These are phyloP conservation scores for Auricularia cornea DNA, from an alignment of 768 basidiomycete species.

Conservation along the genomic window DNA sequence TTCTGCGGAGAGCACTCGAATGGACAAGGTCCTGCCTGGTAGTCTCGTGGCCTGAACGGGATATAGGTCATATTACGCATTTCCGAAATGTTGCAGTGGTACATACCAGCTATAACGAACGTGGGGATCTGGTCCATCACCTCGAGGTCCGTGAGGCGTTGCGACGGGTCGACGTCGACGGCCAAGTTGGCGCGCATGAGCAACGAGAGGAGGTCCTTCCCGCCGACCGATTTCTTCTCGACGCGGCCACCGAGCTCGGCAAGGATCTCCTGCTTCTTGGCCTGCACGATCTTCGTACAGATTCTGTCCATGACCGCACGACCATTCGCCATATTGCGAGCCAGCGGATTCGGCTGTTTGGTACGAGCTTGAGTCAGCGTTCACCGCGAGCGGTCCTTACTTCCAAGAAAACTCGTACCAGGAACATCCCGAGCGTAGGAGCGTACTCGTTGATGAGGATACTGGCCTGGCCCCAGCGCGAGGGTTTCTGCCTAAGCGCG, in stretches of 20 bases:
- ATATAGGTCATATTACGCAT: too few relatives aligned
- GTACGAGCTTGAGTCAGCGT: too few relatives aligned
- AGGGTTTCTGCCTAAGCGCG: constrained; percentile 15
- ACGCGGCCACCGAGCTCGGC: constrained; percentile 6
- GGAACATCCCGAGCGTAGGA: constrained; percentile 1
- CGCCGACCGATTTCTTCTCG: constrained; percentile 9
- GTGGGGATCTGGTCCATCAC: constrained; percentile 54
- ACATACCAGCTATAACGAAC: constrained; percentile 39
- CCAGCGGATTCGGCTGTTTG: background rate
- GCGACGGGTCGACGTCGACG: constrained; percentile 44
- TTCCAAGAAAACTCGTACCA: constrained; percentile 14
- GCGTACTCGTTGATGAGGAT: constrained; percentile 24
- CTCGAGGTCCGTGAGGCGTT: constrained; percentile 53
- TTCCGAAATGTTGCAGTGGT: too few relatives aligned
- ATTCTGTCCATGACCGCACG: background rate
- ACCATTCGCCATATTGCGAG: background rate
- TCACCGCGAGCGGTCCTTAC: constrained; percentile 16
- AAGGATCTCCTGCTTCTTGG: constrained; percentile 1
- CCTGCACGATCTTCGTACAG: background rate
- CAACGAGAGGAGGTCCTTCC: constrained; percentile 55
- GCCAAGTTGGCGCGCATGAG: constrained; percentile 59
- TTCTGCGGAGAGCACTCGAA: background rate
- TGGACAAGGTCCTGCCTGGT: too few relatives aligned
- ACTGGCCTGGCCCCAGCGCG: constrained; percentile 14
- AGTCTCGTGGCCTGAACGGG: constrained; percentile 15